Evolutionary conservation across 805 yeast genomes (phyloP), one percentile per base, ranked within the genome.

Genomic region (Yamadazyma philogaea): DNA sequence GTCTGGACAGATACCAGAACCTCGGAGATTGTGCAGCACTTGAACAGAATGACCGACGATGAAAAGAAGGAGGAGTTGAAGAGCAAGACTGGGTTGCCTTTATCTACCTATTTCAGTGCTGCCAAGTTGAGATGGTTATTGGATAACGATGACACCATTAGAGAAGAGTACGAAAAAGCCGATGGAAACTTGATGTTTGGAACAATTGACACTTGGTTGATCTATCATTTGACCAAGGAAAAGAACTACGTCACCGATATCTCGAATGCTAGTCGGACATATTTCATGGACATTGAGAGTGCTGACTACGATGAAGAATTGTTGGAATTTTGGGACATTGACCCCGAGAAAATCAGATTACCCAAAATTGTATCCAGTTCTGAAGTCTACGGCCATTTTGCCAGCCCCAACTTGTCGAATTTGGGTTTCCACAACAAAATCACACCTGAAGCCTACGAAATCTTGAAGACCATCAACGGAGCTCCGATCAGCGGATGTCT

Each of bases 1-100:
- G 95, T 90, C 28, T 90, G 98, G 98, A 87, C 91, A 48, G 98
- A 90, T 66, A 86, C 95, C 31, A 78, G 98, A 58, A 91, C 95
- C 31, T 67, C 85, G 7, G 79, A 73, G 15, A 75, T 86, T 37
- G 89, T 88, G 40, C 77, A 77, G 48, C 77, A 80, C 50, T 72
- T 84, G 59, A 76, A 75, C 53, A 67, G 72, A 44, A 70, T 71
- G 51, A 72, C 77, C 19, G 71, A 81, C 19, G 73, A 70, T 34
- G 81, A 76, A 24, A 72, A 72, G 38, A 75, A 85, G 49, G 78
- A 75, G 34, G 72, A 71, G 42, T 70, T 88, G 53, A 74, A 78
- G 54, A 70, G 75, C 51, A 78, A 76, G 52, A 83, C 87, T 33
- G 98, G 98, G 7, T 76, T 90, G 53, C 96, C 96, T 24, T 70